These are phyloP conservation scores for Erodium trifolium DNA, from an alignment of 441 rosid genomes.

Conservation along the genomic window DNA sequence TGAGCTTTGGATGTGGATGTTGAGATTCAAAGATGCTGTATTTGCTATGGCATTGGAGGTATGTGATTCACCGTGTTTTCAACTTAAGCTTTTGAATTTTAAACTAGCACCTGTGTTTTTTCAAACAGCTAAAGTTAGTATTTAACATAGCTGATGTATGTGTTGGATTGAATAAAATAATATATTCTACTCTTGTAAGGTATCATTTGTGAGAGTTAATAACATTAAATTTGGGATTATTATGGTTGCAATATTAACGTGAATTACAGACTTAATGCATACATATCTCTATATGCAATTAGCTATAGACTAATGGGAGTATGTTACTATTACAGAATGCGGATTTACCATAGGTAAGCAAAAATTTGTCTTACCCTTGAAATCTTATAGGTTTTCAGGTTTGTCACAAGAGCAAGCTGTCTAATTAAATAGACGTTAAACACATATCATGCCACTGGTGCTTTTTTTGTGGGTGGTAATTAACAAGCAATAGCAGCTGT, in stretches of 20 bases:
- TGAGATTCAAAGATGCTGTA: conserved; percentile 70
- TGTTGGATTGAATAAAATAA: not conserved
- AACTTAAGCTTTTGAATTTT: conserved; percentile 13
- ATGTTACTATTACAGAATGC: not conserved
- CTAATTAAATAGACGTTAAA: not conserved
- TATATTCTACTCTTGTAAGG: not conserved
- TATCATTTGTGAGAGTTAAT: not conserved
- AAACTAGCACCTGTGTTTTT: not conserved
- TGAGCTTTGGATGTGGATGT: conserved; percentile 86
- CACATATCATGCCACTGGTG: not conserved
- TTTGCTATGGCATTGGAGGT: conserved; percentile 72
- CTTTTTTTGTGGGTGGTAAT: not conserved
- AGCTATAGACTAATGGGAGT: not conserved
- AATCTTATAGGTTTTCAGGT: not conserved
- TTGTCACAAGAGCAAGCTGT: not conserved
- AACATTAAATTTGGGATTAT: not conserved
- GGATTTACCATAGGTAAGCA: not conserved
- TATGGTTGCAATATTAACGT: not conserved
- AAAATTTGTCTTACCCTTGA: not conserved
- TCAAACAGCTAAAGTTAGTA: not conserved
- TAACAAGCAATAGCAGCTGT: not conserved
- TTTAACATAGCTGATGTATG: not conserved
- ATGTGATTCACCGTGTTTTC: conserved; percentile 14
- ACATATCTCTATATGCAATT: not conserved
- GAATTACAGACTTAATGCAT: not conserved